A percentile compares a stretch with the other conserved stretches of the same genome.
phyloP scores from a whole-genome alignment of 495 filamentous ascomycete species.

The Lasiosphaeria miniovina region DNA sequence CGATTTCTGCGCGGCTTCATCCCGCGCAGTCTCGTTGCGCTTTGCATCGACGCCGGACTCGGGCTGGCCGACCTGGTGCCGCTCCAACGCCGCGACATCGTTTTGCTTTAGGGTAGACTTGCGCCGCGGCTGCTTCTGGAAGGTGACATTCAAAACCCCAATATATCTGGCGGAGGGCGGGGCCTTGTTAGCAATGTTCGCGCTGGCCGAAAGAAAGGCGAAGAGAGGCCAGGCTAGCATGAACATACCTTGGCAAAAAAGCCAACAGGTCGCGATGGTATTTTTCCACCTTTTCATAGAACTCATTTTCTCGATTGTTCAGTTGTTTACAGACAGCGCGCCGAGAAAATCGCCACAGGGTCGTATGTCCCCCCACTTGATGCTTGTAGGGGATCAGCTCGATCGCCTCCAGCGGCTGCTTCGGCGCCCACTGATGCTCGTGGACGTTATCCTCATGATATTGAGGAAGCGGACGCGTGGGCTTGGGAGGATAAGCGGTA shows the following conservation, averaged over 20 bases:
- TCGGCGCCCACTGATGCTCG: constrained; percentile 44
- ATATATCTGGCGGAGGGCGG: constrained; percentile 66
- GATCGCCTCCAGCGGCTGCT: constrained; percentile 79
- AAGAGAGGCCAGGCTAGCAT: background rate
- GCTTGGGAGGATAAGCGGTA: constrained; percentile 22
- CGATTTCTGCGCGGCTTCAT: constrained; percentile 12
- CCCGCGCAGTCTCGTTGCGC: constrained; percentile 12
- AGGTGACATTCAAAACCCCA: constrained; percentile 94
- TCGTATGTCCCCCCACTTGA: constrained; percentile 95
- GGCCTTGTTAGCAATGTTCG: constrained; percentile 1
- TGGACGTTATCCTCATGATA: constrained; percentile 46
- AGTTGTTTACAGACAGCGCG: constrained; percentile 96
- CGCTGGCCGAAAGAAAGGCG: background rate
- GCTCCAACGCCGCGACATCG: constrained; percentile 29
- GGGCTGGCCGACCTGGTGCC: constrained; percentile 5
- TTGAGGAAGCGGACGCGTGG: constrained; percentile 35
- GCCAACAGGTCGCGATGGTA: constrained; percentile 83
- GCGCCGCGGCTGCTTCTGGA: constrained; percentile 75
- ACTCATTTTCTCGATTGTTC: constrained; percentile 95
- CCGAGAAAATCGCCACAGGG: constrained; percentile 90
- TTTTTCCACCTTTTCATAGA: constrained; percentile 92
- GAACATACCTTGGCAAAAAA: constrained; percentile 84
- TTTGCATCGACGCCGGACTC: constrained; percentile 15
- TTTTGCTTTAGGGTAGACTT: constrained; percentile 53
- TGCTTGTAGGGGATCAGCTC: constrained; percentile 96